Evolutionary conservation across 176 grass and related monocot genomes (phyloP).

Genomic region (Musa itinerans): DNA sequence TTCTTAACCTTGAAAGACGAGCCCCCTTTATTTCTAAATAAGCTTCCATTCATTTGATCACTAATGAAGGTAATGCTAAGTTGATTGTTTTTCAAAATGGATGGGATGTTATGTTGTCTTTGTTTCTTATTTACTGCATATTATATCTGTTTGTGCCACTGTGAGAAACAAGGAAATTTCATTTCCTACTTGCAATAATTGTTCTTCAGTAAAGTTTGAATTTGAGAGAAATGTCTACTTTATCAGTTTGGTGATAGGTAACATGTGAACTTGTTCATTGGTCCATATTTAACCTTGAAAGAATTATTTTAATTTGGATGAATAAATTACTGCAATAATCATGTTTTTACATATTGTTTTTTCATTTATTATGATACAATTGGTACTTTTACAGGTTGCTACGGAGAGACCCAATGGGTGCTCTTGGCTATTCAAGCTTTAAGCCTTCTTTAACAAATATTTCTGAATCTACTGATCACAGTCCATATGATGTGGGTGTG

Average conservation of each 20-base stretch:
- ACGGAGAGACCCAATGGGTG: constrained; percentile 94
- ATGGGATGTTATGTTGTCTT: too few species aligned
- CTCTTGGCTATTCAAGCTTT: constrained; percentile 87
- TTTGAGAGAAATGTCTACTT: not conserved
- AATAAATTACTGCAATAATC: not conserved
- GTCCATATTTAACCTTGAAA: not conserved
- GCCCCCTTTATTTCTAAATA: too few species aligned
- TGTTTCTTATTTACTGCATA: too few species aligned
- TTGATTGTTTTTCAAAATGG: too few species aligned
- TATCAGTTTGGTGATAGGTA: not conserved
- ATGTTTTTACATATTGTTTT: not conserved
- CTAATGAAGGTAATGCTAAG: too few species aligned
- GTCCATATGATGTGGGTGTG: constrained; percentile 64
- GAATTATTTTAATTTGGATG: not conserved
- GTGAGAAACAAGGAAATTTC: too few species aligned
- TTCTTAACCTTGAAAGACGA: too few species aligned
- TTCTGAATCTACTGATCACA: constrained; percentile 47
- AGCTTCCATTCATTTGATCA: too few species aligned
- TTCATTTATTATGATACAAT: not conserved
- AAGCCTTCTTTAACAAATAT: constrained; percentile 55
- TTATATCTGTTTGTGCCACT: too few species aligned
- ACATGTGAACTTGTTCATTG: not conserved
- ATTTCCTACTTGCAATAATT: too few species aligned
- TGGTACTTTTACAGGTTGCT: constrained; percentile 47
- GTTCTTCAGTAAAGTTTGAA: not conserved